Conservation (phyloP, 2,329 filamentous ascomycete species). For the Periconia digitata region DNA sequence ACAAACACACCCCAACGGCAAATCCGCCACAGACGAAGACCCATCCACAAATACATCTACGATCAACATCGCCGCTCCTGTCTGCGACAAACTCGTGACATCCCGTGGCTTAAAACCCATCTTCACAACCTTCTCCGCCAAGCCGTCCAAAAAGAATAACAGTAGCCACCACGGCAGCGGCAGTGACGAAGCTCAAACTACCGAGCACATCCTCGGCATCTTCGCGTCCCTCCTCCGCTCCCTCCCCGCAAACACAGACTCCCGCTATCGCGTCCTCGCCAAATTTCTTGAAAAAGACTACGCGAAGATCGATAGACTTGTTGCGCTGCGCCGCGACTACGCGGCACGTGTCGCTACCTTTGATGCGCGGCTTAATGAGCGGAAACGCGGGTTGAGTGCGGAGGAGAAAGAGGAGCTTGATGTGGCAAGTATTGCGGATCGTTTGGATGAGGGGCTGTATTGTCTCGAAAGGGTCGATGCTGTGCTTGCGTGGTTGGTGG, state of each 20-base stretch:
- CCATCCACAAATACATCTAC: constrained; percentile 1
- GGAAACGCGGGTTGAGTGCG: constrained; percentile 56
- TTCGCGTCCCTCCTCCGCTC: constrained; percentile 80
- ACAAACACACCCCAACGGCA: constrained; percentile 18
- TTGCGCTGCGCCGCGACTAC: constrained; percentile 73
- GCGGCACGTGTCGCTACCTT: constrained; percentile 62
- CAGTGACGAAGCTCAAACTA: too few species aligned
- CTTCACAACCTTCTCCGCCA: constrained; percentile 85
- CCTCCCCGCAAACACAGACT: constrained; percentile 74
- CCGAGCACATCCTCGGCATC: constrained; percentile 81
- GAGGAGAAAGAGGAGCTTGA: constrained; percentile 64
- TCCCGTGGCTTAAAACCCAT: constrained; percentile 80
- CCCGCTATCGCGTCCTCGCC: constrained; percentile 80
- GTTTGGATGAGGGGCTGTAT: constrained; percentile 83
- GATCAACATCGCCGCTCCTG: constrained; percentile 52
- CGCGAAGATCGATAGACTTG: constrained; percentile 74
- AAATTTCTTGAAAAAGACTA: constrained; percentile 97
- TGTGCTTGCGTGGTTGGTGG: constrained; percentile 85
- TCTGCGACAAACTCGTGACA: constrained; percentile 78
- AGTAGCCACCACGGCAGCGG: too few species aligned
- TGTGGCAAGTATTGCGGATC: constrained; percentile 71
- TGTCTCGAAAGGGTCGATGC: constrained; percentile 81
- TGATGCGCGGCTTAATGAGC: constrained; percentile 62
- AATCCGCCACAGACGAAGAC: constrained; percentile 7
- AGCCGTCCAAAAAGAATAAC: too few species aligned